Evolutionary conservation across 2,329 filamentous ascomycete species (phyloP).

Genomic region (Cladophialophora yegresii): DNA sequence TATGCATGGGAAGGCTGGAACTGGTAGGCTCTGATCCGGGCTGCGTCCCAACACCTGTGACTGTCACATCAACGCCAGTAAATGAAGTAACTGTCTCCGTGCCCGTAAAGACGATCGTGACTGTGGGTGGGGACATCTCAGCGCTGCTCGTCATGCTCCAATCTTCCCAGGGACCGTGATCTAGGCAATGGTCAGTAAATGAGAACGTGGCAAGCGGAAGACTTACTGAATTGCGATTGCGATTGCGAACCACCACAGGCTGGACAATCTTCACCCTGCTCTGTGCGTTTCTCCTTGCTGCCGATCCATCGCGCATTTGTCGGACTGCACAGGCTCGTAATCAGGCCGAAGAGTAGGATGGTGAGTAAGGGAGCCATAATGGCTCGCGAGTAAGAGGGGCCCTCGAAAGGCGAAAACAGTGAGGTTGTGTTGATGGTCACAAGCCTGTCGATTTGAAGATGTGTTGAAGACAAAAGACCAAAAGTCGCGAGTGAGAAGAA

Average conservation of each 20-base stretch:
- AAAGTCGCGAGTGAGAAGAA: background rate
- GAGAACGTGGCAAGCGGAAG: background rate
- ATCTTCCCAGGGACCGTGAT: slow-evolving; percentile 4
- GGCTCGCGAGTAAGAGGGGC: background rate
- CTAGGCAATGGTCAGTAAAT: background rate
- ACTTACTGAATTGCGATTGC: background rate
- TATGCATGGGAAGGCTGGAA: background rate
- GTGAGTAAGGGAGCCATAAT: slow-evolving; percentile 3
- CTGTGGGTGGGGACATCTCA: background rate
- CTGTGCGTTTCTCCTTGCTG: background rate
- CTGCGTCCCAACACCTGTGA: background rate
- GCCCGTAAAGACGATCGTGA: background rate
- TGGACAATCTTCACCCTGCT: background rate
- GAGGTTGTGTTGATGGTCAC: background rate
- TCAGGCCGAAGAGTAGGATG: slow-evolving; percentile 5
- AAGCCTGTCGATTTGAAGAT: background rate
- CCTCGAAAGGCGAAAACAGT: background rate
- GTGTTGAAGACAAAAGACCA: background rate
- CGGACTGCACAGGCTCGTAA: background rate
- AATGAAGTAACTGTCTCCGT: background rate
- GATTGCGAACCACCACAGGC: background rate
- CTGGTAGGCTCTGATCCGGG: background rate
- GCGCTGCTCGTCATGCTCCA: slow-evolving; percentile 4
- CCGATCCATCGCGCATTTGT: background rate
- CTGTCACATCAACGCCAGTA: background rate